Base-by-base conservation (phyloP, 805 yeast genomes). In the Candida sanyiensis region DNA sequence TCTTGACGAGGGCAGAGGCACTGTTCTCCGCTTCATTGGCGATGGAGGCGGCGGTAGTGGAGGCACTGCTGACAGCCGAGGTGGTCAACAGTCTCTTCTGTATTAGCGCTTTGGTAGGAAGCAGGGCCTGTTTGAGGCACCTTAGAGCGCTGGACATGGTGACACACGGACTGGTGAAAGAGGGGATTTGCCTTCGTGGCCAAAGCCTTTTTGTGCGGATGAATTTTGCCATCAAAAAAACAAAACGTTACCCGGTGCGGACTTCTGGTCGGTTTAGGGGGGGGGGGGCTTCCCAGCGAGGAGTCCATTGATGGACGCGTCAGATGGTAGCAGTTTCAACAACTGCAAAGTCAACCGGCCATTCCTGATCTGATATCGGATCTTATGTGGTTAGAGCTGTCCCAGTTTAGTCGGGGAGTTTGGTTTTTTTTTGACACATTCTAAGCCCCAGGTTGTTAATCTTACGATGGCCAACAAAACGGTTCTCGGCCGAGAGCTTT, bases 1-100 rank as follows among this genome's bases (percentile, higher is more conserved):
- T 62, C 17, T 57, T 62, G 23, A 64, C 45, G 22, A 64, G 63
- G 7, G 54, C 50, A 2, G 59, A 49, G 32, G 54, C 59, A 13
- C 63, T 47, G 20, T 42, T 41, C 15, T 47, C 41, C 29, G 38
- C 28, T 10, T 33, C 45, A 30, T 34, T 31, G 3, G 47, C 37
- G 7, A 44, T 38, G 13, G 45, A 39, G n/a, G 35, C 39, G 20
- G 43, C 40, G 13, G 43, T 28, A 12, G 48, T 49, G 22, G 48
- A 35, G 17, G 54, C 50, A 11, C 48, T 43, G 21, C 44, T 45
- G 9, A 47, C 31, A 4, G 47, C 19, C 10, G 53, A 41, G 12
- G 50, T 42, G 19, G 44, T 32, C 27, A 48, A 25, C 24, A 43
- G 33, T 34, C 51, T 47, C 22, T 28, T 21, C 16, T 26, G 33